Base-by-base conservation (phyloP, 2,329 filamentous ascomycete genomes). In the Paecilomyces dactylethromorphus region DNA sequence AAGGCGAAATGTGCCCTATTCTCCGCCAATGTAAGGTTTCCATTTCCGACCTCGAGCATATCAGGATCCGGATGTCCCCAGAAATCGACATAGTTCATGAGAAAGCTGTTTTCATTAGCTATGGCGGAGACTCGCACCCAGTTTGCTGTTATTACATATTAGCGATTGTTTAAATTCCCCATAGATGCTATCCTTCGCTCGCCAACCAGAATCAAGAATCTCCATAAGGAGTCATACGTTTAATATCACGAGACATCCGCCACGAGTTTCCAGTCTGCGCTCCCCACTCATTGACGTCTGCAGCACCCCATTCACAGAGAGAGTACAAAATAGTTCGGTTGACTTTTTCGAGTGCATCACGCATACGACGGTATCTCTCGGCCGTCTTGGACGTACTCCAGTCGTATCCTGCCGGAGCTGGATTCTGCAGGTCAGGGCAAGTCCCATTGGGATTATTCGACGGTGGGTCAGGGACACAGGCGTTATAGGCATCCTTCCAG, bases 291-390 rank as follows among this genome's bases (percentile, higher is more conserved):
- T 78, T 75, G 3, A 84, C 81, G 15, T 78, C 71, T 0, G 78
- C 81, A 15, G 76, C 66, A 3, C 83, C 83, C 82, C 82, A 84
- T 31, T 80, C 75, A 65, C 82, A 85, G 13, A 85, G 70, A 11
- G 74, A 79, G 67, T 79, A 84, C 3, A 81, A 66, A 12, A 84
- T 84, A 0, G 76, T 73, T 13, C 76, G 71, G 54, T 77, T 71
- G 56, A 79, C 76, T 3, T 59, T 73, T 1, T 75, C 64, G 2
- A 85, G 71, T 0, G 80, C 80, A 65, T 84, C 77, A n/a, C 79
- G 74, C 83, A 86, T 85, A 21, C 65, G 61, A 3, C 64, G 65
- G 68, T 78, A 86, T 8, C 83, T 76, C 29, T 74, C 63, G 3
- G 77, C 75, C 0, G 79, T 81, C 21, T 74, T 78, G 39, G 79